phyloP scores from a whole-genome alignment of 306 rosid species.

The Ormosia semicastrata region DNA sequence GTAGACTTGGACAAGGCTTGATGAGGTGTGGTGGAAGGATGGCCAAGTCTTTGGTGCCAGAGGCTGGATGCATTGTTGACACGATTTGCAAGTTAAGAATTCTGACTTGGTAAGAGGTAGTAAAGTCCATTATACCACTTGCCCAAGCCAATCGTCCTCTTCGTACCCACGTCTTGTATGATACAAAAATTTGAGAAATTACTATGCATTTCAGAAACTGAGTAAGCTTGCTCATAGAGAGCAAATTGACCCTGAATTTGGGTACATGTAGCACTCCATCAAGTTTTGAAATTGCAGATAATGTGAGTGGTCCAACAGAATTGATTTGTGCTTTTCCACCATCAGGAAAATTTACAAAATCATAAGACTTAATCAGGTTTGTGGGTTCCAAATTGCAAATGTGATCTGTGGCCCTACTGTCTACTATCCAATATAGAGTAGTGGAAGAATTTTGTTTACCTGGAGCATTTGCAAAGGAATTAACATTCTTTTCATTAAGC shows the following conservation, averaged over 20 bases:
- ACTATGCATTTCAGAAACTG: background rate
- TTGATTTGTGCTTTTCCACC: background rate
- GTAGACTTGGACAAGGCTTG: no score
- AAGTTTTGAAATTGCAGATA: background rate
- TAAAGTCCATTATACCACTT: background rate
- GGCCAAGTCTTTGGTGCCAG: no score
- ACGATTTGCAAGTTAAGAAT: background rate
- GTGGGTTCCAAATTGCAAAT: background rate
- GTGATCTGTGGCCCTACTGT: background rate
- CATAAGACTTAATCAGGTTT: background rate
- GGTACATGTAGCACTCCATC: background rate
- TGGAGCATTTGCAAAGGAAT: background rate
- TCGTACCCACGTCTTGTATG: background rate
- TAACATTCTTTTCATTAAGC: background rate
- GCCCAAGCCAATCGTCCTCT: background rate
- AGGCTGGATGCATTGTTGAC: no score
- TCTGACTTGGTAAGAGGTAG: background rate
- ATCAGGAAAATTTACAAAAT: background rate
- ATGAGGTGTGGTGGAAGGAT: no score
- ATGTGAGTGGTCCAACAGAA: background rate
- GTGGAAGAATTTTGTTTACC: background rate
- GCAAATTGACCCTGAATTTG: background rate
- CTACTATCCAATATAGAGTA: background rate
- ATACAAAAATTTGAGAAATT: background rate
- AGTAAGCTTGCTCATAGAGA: background rate